These are phyloP conservation scores for Hemisphaericaspora xylofermentans DNA, from an alignment of 1,139 yeast species.

Conservation along the genomic window DNA sequence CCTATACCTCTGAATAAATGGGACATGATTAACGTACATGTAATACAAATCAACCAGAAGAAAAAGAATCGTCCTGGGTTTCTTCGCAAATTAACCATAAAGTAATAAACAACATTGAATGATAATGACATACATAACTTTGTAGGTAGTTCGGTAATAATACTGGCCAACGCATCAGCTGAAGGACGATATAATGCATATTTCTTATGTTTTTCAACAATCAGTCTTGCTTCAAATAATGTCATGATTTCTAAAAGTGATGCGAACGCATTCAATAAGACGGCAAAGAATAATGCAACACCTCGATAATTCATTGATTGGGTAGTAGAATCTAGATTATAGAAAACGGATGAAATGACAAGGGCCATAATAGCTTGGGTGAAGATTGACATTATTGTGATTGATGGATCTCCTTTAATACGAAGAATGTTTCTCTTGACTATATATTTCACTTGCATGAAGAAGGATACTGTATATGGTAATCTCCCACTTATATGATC, in stretches of 20 bases:
- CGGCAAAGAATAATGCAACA: conserved; percentile 56
- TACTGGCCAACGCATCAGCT: conserved; percentile 62
- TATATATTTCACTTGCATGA: conserved; percentile 63
- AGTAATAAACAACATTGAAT: conserved; percentile 52
- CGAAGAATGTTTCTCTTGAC: conserved; percentile 63
- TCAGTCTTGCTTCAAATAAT: conserved; percentile 56
- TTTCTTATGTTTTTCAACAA: conserved; percentile 59
- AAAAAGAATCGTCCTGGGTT: conserved; percentile 62
- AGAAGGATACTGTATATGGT: conserved; percentile 65
- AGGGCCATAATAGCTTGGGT: conserved; percentile 77
- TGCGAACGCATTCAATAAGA: conserved; percentile 55
- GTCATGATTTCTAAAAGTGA: conserved; percentile 59
- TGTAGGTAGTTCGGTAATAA: conserved; percentile 58
- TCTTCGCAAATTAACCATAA: conserved; percentile 55
- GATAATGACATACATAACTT: conserved; percentile 45
- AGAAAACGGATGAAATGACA: conserved; percentile 67
- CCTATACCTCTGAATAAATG: conserved; percentile 63
- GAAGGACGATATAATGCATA: conserved; percentile 66
- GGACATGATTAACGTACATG: conserved; percentile 52
- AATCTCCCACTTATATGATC: conserved; percentile 53
- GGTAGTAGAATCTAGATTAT: conserved; percentile 47
- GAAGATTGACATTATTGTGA: conserved; percentile 55
- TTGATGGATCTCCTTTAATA: conserved; percentile 63
- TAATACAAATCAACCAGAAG: conserved; percentile 44
- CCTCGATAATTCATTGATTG: conserved; percentile 56